Conservation (phyloP, 1,139 yeast genomes). For the Arxiozyma heterogenica region DNA sequence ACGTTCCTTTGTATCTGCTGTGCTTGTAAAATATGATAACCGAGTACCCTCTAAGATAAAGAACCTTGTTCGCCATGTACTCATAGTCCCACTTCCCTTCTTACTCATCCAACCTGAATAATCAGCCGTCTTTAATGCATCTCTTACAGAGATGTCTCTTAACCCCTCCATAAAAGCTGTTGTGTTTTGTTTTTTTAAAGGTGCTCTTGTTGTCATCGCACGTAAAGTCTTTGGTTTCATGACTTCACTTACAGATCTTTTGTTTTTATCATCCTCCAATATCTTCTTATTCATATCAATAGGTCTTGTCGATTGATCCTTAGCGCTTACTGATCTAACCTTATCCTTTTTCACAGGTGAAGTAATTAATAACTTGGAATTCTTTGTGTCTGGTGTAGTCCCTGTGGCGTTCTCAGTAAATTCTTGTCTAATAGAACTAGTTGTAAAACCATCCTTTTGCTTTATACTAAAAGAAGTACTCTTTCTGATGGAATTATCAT, state of each 20-base stretch:
- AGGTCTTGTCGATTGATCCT: slow-evolving; percentile 11
- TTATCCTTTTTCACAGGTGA: slow-evolving; percentile 11
- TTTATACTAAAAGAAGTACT: slow-evolving; percentile 9
- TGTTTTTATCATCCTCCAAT: slow-evolving; percentile 20
- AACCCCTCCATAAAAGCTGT: slow-evolving; percentile 95
- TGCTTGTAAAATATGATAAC: slow-evolving; percentile 74
- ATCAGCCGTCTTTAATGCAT: slow-evolving; percentile 67
- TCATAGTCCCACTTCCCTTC: slow-evolving; percentile 74
- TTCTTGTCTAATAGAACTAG: slow-evolving; percentile 22
- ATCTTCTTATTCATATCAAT: slow-evolving; percentile 11
- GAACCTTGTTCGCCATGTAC: slow-evolving; percentile 85
- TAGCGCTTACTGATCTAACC: slow-evolving; percentile 27
- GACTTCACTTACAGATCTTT: slow-evolving; percentile 29
- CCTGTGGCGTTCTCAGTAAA: slow-evolving; percentile 17
- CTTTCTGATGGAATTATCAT: slow-evolving; percentile 8
- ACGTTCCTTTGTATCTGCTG: slow-evolving; percentile 73
- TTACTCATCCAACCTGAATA: slow-evolving; percentile 95
- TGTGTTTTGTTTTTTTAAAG: slow-evolving; percentile 50
- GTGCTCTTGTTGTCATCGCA: slow-evolving; percentile 15
- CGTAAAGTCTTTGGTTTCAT: slow-evolving; percentile 27
- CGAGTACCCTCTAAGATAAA: slow-evolving; percentile 90
- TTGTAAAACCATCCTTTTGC: slow-evolving; percentile 14
- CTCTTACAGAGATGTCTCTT: slow-evolving; percentile 62
- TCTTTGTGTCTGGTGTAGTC: slow-evolving; percentile 12
- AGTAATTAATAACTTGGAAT: background rate